These are phyloP conservation scores for Torrubiella hemipterigena DNA, from an alignment of 2,329 filamentous ascomycete species.

Conservation along the genomic window DNA sequence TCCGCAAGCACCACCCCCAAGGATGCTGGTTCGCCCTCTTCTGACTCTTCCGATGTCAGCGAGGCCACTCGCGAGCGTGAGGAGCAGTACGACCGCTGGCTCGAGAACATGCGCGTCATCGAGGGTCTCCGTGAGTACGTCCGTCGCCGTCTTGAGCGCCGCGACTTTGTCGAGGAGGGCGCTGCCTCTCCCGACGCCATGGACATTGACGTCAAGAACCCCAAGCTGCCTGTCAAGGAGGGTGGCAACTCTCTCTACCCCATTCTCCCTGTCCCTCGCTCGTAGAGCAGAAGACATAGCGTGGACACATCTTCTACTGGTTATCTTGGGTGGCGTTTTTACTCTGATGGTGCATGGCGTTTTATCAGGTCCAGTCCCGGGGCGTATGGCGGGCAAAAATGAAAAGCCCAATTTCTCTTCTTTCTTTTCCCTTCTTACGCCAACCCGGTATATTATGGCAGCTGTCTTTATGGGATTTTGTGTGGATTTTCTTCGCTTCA, in stretches of 20 bases:
- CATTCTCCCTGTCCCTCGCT: conserved; percentile 25
- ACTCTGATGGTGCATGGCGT: conserved; percentile 2
- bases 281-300: conserved; percentile 10
- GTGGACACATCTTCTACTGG: too few species aligned
- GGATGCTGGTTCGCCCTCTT: conserved; percentile 39
- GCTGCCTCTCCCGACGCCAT: conserved; percentile 18
- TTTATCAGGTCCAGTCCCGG: neutral
- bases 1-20: conserved; percentile 32
- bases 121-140: conserved; percentile 49
- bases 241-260: conserved; percentile 24
- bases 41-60: conserved; percentile 39
- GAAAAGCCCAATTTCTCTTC: too few species aligned
- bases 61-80: conserved; percentile 43
- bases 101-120: conserved; percentile 54
- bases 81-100: conserved; percentile 52
- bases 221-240: conserved; percentile 15
- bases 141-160: conserved; percentile 40
- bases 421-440: too few species aligned
- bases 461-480: too few species aligned
- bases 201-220: conserved; percentile 23
- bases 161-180: conserved; percentile 35
- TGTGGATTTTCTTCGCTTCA: too few species aligned
- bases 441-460: too few species aligned
- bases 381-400: too few species aligned
- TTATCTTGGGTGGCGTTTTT: conserved; percentile 1